These are phyloP conservation scores for Thraustochytrium sp. DNA, from an alignment of 352 stramenopile species.

Conservation along the genomic window DNA sequence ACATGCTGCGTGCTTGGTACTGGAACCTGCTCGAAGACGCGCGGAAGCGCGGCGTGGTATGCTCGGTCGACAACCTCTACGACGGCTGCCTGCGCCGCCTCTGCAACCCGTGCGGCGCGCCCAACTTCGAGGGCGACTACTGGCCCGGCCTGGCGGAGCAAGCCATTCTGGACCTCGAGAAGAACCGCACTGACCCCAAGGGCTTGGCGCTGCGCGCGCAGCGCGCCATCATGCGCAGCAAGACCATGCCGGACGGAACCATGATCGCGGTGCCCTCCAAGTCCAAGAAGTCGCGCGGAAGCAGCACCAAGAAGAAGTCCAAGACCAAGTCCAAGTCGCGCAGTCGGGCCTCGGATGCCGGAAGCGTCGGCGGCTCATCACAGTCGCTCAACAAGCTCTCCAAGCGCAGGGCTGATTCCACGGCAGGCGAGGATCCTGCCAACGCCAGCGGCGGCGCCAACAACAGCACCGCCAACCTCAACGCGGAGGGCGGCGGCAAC, in stretches of 20 bases:
- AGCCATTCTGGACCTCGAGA: constrained; percentile 25
- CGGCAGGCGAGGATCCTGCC: too few species aligned
- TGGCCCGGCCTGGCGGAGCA: constrained; percentile 42
- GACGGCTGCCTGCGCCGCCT: constrained; percentile 70
- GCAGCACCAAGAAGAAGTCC: constrained; percentile 18
- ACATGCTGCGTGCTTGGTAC: constrained; percentile 94
- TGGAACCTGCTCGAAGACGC: constrained; percentile 77
- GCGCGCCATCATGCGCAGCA: constrained; percentile 21
- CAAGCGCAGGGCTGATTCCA: too few species aligned
- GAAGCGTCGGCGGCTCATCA: too few species aligned
- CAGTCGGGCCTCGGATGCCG: background rate
- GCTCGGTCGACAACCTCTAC: constrained; percentile 90
- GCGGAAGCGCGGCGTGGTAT: constrained; percentile 78
- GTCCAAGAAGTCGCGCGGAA: constrained; percentile 34
- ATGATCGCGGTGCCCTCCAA: background rate
- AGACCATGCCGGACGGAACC: background rate
- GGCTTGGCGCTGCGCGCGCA: background rate
- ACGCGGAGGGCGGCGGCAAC: too few species aligned
- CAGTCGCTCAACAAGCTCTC: too few species aligned
- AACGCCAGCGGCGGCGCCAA: too few species aligned
- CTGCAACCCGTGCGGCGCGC: constrained; percentile 6
- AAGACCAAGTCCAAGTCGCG: constrained; percentile 40
- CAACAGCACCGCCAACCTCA: too few species aligned
- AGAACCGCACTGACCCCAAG: constrained; percentile 11
- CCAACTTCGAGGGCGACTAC: constrained; percentile 47